phyloP scores from a whole-genome alignment of 257 asterid species.

The Penstemon davidsonii region DNA sequence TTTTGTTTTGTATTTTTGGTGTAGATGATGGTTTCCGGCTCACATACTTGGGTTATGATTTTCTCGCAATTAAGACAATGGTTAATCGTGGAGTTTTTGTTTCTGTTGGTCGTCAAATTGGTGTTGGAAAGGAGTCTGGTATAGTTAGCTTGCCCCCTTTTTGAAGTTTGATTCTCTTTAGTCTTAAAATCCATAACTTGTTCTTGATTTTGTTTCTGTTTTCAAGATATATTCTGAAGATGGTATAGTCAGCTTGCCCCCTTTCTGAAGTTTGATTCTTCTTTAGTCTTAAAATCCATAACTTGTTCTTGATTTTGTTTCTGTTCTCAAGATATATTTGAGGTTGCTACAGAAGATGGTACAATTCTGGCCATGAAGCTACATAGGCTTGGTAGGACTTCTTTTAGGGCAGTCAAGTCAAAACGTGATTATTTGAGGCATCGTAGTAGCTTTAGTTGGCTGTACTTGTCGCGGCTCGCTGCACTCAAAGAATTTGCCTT shows the following conservation, averaged over 20 bases:
- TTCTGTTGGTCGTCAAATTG: slow-evolving; percentile 94
- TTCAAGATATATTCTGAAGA: too few species aligned
- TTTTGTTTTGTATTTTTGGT: slow-evolving; percentile 1
- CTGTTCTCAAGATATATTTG: slow-evolving; percentile 71
- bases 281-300: slow-evolving; percentile 3
- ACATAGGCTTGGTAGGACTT: slow-evolving; percentile 93
- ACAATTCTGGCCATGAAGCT: slow-evolving; percentile 90
- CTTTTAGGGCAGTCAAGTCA: slow-evolving; percentile 94
- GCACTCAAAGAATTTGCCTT: slow-evolving; percentile 97
- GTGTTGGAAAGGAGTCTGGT: slow-evolving; percentile 99
- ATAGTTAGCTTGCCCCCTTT: slow-evolving; percentile 19
- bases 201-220: too few species aligned
- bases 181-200: too few species aligned
- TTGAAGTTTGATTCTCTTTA: slow-evolving; percentile 1
- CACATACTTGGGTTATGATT: slow-evolving; percentile 95
- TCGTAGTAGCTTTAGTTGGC: slow-evolving; percentile 91
- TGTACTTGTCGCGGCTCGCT: slow-evolving; percentile 94
- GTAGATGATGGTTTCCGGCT: slow-evolving; percentile 97
- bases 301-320: slow-evolving; percentile 13
- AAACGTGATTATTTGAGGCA: slow-evolving; percentile 98
- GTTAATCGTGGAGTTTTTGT: slow-evolving; percentile 89
- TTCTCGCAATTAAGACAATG: slow-evolving; percentile 93
- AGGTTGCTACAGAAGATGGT: slow-evolving; percentile 96
- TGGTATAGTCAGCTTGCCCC: slow-evolving; percentile 45
- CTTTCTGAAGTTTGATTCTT: slow-evolving; percentile 15